These are phyloP conservation scores for Mycena chlorophos DNA, from an alignment of 768 basidiomycete genomes.

Conservation along the genomic window DNA sequence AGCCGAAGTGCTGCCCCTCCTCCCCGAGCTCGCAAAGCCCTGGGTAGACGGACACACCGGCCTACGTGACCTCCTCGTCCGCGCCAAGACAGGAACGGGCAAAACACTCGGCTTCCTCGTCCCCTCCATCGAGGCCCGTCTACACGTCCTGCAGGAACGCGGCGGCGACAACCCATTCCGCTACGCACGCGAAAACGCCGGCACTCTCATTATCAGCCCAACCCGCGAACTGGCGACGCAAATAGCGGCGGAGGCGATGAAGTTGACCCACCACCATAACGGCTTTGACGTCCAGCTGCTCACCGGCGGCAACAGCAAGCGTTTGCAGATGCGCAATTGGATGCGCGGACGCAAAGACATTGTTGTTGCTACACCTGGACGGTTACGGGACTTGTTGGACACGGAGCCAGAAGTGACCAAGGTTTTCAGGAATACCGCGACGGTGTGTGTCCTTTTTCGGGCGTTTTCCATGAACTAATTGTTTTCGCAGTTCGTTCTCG, in stretches of 20 bases:
- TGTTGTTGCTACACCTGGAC: constrained; percentile 88
- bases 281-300: constrained; percentile 73
- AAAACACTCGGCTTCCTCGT: constrained; percentile 89
- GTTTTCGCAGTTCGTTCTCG: constrained; percentile 70
- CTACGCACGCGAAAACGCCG: constrained; percentile 53
- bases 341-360: constrained; percentile 66
- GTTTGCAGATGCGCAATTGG: constrained; percentile 69
- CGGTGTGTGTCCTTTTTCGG: constrained; percentile 44
- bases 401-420: constrained; percentile 55
- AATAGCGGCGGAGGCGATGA: constrained; percentile 80
- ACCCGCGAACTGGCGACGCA: constrained; percentile 90
- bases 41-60: constrained; percentile 29
- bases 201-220: constrained; percentile 81
- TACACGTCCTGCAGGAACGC: constrained; percentile 51
- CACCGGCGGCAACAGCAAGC: constrained; percentile 73
- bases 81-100: constrained; percentile 86
- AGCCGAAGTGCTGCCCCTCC: constrained; percentile 68
- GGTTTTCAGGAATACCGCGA: constrained; percentile 53
- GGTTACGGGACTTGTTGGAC: constrained; percentile 71
- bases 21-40: constrained; percentile 67
- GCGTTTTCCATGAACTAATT: constrained; percentile 3
- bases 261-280: constrained; percentile 58
- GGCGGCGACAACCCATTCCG: constrained; percentile 32
- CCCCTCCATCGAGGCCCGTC: constrained; percentile 78
- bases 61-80: constrained; percentile 74